Evolutionary conservation across 176 grass and related monocot genomes (phyloP).

Genomic region (Juncus inflexus): DNA sequence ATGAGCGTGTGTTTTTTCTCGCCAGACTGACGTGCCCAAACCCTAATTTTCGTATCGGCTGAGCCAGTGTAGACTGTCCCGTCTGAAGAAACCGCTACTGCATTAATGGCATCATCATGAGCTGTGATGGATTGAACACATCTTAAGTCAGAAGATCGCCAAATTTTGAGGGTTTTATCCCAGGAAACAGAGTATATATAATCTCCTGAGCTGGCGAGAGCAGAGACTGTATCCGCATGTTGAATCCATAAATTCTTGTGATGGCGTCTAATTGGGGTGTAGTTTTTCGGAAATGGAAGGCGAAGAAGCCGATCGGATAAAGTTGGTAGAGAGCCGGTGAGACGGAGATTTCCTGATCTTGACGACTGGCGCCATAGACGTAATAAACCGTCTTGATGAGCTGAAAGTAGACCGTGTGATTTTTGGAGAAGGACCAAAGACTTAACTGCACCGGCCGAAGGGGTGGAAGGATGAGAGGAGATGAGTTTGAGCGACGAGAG

Average conservation of each 20-base stretch:
- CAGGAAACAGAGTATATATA: conserved; percentile 87
- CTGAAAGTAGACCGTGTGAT: conserved; percentile 33
- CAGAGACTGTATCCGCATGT: conserved; percentile 64
- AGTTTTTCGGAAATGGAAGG: conserved; percentile 73
- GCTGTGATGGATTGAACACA: conserved; percentile 71
- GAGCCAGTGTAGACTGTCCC: conserved; percentile 78
- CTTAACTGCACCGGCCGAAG: conserved; percentile 50
- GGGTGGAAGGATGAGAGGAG: conserved; percentile 24
- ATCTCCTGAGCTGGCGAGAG: conserved; percentile 35
- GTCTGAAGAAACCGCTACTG: conserved; percentile 57
- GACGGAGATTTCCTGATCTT: conserved; percentile 31
- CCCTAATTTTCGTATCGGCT: conserved; percentile 55
- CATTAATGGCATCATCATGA: conserved; percentile 89
- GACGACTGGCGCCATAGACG: conserved; percentile 56
- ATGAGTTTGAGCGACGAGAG: conserved; percentile 34
- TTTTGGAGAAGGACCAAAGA: conserved; percentile 42
- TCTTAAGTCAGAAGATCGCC: conserved; percentile 56
- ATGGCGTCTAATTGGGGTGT: conserved; percentile 62
- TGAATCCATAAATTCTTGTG: conserved; percentile 72
- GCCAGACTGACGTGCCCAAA: conserved; percentile 40
- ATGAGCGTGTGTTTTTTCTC: conserved; percentile 42
- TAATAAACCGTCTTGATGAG: conserved; percentile 72
- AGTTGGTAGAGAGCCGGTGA: conserved; percentile 62
- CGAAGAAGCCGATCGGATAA: conserved; percentile 59
- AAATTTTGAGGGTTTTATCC: conserved; percentile 91